Conservation (phyloP, 345 rosid genomes). For the Eucalyptus sp. region DNA sequence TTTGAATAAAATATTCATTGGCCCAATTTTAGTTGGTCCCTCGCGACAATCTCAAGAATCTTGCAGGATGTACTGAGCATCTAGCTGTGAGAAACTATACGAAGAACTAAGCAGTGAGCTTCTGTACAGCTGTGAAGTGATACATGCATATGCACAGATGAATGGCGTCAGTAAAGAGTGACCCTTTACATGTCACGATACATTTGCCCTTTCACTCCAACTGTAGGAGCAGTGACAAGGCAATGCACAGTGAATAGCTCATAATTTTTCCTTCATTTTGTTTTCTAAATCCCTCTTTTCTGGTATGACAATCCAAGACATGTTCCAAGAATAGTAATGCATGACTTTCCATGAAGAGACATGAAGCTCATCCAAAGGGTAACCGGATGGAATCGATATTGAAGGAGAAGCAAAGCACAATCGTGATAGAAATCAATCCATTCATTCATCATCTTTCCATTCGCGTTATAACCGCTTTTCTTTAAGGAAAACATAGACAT, state of each 20-base stretch:
- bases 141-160: background rate
- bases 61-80: background rate
- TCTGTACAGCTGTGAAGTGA: background rate
- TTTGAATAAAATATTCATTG: background rate
- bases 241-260: background rate
- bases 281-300: background rate
- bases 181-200: background rate
- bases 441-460: accelerated
- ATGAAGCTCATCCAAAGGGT: background rate
- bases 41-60: background rate
- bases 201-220: background rate
- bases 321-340: background rate
- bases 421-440: background rate
- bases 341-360: background rate
- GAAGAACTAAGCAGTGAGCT: background rate
- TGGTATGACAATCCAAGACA: background rate
- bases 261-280: background rate
- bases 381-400: background rate
- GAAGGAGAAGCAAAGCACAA: background rate
- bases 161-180: background rate
- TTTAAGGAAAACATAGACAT: background rate
- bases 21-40: background rate
- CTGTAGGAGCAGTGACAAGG: background rate
- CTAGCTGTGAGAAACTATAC: background rate
- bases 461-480: accelerated